Conservation (phyloP, 352 stramenopile species). For the Globisporangium spiculum region DNA sequence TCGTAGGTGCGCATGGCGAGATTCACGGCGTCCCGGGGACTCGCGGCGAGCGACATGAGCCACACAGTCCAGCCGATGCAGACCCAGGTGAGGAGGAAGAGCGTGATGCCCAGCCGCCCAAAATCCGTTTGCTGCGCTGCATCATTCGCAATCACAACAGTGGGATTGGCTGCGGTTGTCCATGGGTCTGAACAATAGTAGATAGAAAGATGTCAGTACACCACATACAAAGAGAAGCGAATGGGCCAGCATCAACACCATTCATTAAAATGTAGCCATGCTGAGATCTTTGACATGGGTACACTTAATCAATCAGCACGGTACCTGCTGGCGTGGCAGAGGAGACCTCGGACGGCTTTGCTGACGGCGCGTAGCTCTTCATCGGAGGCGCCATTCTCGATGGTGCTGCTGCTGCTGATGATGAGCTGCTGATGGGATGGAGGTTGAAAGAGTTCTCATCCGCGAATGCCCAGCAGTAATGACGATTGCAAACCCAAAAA, state of each 20-base stretch:
- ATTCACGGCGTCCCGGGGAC: slow-evolving; percentile 8
- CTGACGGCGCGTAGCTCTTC: neutral
- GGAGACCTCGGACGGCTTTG: neutral
- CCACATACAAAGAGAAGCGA: neutral
- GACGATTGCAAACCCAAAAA: neutral
- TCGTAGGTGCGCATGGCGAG: slow-evolving; percentile 6
- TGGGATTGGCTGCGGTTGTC: neutral
- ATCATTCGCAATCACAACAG: neutral
- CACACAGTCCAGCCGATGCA: slow-evolving; percentile 18
- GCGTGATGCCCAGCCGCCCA: slow-evolving; percentile 13
- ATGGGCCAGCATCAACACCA: neutral
- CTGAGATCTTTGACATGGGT: neutral
- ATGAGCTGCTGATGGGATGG: neutral
- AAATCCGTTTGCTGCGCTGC: slow-evolving; percentile 12
- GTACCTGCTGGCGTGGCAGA: neutral
- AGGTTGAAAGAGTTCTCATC: neutral
- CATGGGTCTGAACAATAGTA: no score
- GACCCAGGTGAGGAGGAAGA: slow-evolving; percentile 12
- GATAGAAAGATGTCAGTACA: neutral
- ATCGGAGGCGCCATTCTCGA: neutral
- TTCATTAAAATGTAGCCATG: neutral
- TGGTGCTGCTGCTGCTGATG: neutral
- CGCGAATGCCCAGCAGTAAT: neutral
- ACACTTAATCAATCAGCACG: neutral
- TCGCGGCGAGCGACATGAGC: slow-evolving; percentile 11